These are phyloP conservation scores for Neofusicoccum parvum DNA, from an alignment of 2,329 filamentous ascomycete genomes.

Conservation along the genomic window DNA sequence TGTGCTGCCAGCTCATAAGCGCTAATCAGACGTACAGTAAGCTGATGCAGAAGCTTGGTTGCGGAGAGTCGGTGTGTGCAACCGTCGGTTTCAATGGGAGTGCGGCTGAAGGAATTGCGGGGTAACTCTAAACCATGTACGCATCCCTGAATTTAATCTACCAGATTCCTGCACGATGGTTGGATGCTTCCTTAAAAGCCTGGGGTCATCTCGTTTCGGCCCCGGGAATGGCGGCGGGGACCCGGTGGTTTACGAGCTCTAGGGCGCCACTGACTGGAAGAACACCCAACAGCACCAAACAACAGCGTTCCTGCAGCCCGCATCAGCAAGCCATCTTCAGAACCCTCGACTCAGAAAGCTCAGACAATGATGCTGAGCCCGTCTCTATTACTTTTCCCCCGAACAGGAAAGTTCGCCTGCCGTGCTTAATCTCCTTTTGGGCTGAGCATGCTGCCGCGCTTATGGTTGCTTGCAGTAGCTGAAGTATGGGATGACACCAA, in stretches of 20 bases:
- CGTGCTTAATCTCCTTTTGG: neutral
- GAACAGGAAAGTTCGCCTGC: neutral
- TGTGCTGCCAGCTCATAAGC: neutral
- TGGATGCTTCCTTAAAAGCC: neutral
- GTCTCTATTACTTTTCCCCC: neutral
- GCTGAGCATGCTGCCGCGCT: neutral
- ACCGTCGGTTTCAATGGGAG: neutral
- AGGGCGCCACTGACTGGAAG: neutral
- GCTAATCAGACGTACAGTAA: neutral
- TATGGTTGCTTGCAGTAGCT: neutral
- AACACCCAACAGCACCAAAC: neutral
- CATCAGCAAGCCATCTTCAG: neutral
- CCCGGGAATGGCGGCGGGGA: constrained; percentile 10
- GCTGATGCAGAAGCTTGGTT: neutral
- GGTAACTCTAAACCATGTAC: neutral
- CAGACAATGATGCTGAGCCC: neutral
- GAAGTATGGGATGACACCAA: neutral
- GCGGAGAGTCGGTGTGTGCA: neutral
- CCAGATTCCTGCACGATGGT: neutral
- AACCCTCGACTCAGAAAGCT: neutral
- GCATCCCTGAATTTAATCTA: neutral
- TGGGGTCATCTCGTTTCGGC: neutral
- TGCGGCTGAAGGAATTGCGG: neutral
- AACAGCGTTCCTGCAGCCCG: constrained; percentile 6
- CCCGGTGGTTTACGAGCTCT: neutral